Evolutionary conservation across 257 asterid genomes (phyloP), one percentile per base, ranked within the genome.

Genomic region (Rubia yunnanensis): DNA sequence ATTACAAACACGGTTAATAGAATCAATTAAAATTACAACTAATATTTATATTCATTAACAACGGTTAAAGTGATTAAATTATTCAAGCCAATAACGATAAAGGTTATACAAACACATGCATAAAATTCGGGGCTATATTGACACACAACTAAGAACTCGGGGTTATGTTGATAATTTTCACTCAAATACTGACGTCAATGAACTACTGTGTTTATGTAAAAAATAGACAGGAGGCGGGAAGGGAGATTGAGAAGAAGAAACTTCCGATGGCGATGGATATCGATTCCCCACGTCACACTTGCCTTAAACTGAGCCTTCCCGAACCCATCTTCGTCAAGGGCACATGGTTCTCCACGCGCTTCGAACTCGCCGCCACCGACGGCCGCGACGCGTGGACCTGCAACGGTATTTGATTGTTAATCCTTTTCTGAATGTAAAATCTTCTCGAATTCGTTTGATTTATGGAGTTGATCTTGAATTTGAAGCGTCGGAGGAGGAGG

Each of bases 301-400:
- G 97, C 79, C 70, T 89, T 81, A 92, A 92, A 61, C 85, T 92
- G 63, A 77, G 80, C 57, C 46, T 80, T 15, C 75, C 79, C 38
- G 98, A 83, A 70, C 70, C 83, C 66, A 36, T 92, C 48, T 92
- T 92, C 73, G 95, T 92, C 8, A 89, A 84, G 76, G 99, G 97
- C 28, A 86, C 88, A 0, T 92, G 96, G 95, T 77, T 70, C 72
- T 76, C 88, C 74, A 75, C 87, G 78, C 85, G 80, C 27, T 92
- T 92, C 81, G 83, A 86, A 74, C 81, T 92, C 67, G 69, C 82
- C 77, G 69, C 87, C 73, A 79, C 92, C 70, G 84, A 89, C 67
- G 99, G 95, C 0, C 80, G 76, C 69, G 69, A 77, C 18, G 74
- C 97, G 48, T 92, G 99, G 97, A 79, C 81, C 52, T 87, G 96